Conservation (phyloP, 129 eudicot species). For the Glebionis coronaria region DNA sequence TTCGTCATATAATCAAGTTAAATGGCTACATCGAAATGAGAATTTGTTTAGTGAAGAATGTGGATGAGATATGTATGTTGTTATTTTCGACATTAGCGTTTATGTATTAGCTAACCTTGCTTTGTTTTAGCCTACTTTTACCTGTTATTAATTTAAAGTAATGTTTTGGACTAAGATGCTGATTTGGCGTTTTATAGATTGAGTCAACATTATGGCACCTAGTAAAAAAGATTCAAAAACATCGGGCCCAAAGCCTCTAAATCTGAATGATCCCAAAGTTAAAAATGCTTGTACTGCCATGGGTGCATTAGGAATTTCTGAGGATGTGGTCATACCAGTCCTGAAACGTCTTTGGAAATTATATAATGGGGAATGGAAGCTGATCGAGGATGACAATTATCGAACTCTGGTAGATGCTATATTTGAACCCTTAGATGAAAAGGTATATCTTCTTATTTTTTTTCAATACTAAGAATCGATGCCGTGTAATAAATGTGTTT, state of each 20-base stretch:
- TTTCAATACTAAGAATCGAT: neutral
- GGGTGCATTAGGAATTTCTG: slow-evolving; percentile 43
- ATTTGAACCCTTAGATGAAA: slow-evolving; percentile 48
- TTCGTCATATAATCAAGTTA: too few species aligned
- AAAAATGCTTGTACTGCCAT: slow-evolving; percentile 53
- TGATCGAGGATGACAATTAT: slow-evolving; percentile 72
- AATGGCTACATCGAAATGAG: too few species aligned
- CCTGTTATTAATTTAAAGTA: neutral
- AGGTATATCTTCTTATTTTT: slow-evolving; percentile 35
- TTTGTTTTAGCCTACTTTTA: neutral
- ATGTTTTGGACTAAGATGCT: slow-evolving; percentile 8
- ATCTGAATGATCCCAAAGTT: slow-evolving; percentile 24
- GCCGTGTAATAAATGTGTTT: neutral
- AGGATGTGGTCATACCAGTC: slow-evolving; percentile 52
- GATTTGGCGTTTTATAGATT: slow-evolving; percentile 16
- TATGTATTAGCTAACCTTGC: neutral
- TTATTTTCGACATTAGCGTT: too few species aligned
- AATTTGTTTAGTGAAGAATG: too few species aligned
- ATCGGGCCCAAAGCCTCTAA: slow-evolving; percentile 18
- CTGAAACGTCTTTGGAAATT: slow-evolving; percentile 45
- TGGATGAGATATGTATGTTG: too few species aligned
- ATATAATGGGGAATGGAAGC: slow-evolving; percentile 51
- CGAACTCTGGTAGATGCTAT: slow-evolving; percentile 75
- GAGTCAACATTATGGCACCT: slow-evolving; percentile 29
- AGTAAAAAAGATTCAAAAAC: slow-evolving; percentile 40